Percentiles rank a stretch among this genome's conserved stretches.
Conservation (phyloP, 192 early-diverging fungal genomes). For the Backusella macrospora region DNA sequence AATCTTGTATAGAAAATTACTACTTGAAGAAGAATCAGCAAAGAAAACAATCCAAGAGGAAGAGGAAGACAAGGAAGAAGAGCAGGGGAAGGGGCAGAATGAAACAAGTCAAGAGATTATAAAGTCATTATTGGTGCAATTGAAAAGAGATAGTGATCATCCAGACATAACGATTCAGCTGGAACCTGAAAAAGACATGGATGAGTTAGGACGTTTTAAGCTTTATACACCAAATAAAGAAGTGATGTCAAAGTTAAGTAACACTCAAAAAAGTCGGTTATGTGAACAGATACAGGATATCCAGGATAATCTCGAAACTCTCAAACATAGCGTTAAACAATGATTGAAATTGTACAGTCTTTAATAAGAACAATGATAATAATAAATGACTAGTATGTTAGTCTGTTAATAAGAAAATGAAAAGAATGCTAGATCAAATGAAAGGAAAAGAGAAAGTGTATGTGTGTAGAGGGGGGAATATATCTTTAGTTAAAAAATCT, state of each 20-base stretch:
- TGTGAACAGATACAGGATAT: slow-evolving; percentile 18
- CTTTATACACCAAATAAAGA: neutral
- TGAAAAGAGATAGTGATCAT: neutral
- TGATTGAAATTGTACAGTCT: neutral
- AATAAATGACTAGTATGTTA: neutral
- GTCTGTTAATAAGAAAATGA: too few relatives aligned
- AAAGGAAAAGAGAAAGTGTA: neutral
- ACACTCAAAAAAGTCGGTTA: slow-evolving; percentile 6
- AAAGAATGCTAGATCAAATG: neutral
- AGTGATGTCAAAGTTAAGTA: neutral
- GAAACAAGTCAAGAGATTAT: neutral
- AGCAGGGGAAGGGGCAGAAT: neutral
- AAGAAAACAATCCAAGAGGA: neutral
- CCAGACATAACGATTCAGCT: neutral
- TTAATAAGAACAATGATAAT: neutral
- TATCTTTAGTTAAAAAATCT: slow-evolving; percentile 33
- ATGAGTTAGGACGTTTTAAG: neutral
- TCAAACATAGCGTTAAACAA: slow-evolving; percentile 4
- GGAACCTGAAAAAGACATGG: neutral
- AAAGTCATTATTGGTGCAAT: neutral
- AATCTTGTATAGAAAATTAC: neutral
- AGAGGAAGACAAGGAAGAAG: neutral
- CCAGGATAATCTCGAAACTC: slow-evolving; percentile 16
- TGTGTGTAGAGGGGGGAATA: neutral
- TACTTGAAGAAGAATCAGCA: neutral